Conservation (phyloP, 768 basidiomycete species). For the Neoboletus brunneissimus region DNA sequence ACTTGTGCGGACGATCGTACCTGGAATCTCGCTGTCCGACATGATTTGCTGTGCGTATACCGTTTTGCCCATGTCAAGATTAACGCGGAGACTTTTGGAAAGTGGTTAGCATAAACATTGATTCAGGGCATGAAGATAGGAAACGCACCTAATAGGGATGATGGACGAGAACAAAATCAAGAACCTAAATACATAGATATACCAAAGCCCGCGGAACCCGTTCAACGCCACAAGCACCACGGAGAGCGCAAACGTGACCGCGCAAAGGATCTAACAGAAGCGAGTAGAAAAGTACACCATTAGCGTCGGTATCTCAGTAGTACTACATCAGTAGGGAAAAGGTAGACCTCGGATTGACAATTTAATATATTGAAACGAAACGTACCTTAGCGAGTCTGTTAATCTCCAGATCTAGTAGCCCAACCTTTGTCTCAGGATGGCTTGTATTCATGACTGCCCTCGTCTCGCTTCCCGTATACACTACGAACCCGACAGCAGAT, state of each 20-base stretch:
- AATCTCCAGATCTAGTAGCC: constrained; percentile 89
- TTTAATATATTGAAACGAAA: not conserved
- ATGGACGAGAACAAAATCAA: constrained; percentile 98
- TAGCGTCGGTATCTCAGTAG: not conserved
- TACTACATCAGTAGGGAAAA: not conserved
- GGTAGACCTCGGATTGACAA: not conserved
- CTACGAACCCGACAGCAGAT: constrained; percentile 85
- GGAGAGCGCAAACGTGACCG: constrained; percentile 90
- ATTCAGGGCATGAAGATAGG: not conserved
- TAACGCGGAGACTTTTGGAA: constrained; percentile 80
- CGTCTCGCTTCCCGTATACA: constrained; percentile 94
- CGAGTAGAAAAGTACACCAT: not conserved
- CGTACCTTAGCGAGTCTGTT: constrained; percentile 91
- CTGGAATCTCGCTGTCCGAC: constrained; percentile 88
- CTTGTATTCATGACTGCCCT: constrained; percentile 99
- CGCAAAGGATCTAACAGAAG: constrained; percentile 74
- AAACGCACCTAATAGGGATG: constrained; percentile 90
- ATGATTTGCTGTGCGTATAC: constrained; percentile 96
- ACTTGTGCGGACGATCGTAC: constrained; percentile 95
- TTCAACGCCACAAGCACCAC: constrained; percentile 92
- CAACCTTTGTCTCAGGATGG: constrained; percentile 93
- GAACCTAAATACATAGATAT: constrained; percentile 94
- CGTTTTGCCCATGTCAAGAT: constrained; percentile 99
- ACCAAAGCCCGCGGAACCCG: constrained; percentile 94
- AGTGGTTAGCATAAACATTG: not conserved